Evolutionary conservation across 768 basidiomycete genomes (phyloP).

Genomic region (Suillus subaureus): DNA sequence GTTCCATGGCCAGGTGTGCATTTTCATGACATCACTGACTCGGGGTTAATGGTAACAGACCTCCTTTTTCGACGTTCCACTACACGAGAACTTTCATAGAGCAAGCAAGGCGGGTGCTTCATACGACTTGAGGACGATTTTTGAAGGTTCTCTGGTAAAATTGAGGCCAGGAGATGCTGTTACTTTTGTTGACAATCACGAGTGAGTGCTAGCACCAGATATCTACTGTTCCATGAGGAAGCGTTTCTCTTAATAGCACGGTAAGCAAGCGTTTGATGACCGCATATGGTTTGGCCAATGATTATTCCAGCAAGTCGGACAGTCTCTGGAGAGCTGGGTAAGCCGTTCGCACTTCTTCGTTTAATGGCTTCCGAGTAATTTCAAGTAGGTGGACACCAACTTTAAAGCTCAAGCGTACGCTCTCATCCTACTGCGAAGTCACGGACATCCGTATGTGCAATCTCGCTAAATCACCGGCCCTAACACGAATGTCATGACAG

Average conservation of each 20-base stretch:
- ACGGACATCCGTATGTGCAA: conserved; percentile 70
- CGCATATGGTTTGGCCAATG: conserved; percentile 3
- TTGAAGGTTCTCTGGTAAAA: conserved; percentile 70
- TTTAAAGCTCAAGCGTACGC: conserved; percentile 88
- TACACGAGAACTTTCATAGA: conserved; percentile 81
- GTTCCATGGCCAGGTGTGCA: conserved; percentile 65
- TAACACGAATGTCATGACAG: conserved; percentile 36
- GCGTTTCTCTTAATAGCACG: conserved; percentile 47
- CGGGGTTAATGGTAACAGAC: conserved; percentile 46
- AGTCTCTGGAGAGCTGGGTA: conserved; percentile 85
- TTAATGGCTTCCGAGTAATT: background rate
- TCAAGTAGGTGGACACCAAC: conserved; percentile 56
- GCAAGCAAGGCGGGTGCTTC: conserved; percentile 68
- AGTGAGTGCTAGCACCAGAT: conserved; percentile 48
- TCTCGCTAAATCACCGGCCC: conserved; percentile 3
- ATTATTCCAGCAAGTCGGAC: conserved; percentile 58
- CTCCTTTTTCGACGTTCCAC: conserved; percentile 88
- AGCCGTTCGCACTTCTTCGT: conserved; percentile 20
- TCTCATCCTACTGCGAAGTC: conserved; percentile 68
- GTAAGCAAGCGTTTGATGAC: conserved; percentile 39
- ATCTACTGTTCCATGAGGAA: background rate
- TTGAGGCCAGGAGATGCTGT: conserved; percentile 78
- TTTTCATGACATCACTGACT: conserved; percentile 5
- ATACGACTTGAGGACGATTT: conserved; percentile 78
- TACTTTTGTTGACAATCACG: conserved; percentile 90